Evolutionary conservation across 2,329 filamentous ascomycete species (phyloP), one percentile per base, ranked within the genome.

Genomic region (Cladosporium sp.): DNA sequence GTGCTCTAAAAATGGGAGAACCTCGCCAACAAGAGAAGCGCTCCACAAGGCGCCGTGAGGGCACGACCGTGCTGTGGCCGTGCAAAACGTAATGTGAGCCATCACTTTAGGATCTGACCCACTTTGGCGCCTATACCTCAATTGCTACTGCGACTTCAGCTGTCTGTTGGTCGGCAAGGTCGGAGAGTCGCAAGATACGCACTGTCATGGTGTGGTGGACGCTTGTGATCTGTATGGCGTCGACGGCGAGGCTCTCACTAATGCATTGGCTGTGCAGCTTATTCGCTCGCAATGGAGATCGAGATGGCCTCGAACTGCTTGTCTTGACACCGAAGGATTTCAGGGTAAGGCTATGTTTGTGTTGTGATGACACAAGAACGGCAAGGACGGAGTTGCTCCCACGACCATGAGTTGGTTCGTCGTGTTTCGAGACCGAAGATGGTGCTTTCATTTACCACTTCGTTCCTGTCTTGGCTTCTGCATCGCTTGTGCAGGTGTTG

Each of bases 21-120:
- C 22, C 22, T 36, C 32, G 32, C 32, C 8, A n/a, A 27, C 5
- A 27, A 27, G 22, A 27, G 22, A 27, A 27, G 4, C 9, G 24
- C 15, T 38, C 36, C 36, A 30, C 37, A 39, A 6, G 11, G 37
- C 17, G 37, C 24, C 32, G 24, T 11, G 4, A 47, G n/a, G 12
- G 19, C 34, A 15, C 17, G 7, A 18, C 22, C 20, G 36, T 18
- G 44, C 7, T 39, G 36, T 47, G 34, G 44, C 44, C 44, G 36
- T 47, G 44, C 44, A 39, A 40, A n/a, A 39, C 22, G 17, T 15
- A 29, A 47, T 38, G 22, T 20, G 36, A 40, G 22, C 44, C 44
- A 47, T 40, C 44, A 40, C 34, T 47, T 40, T 15, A 11, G 29
- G 11, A 12, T 39, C 44, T 39, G 34, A 39, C 44, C 44, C 36